Percentiles rank a stretch among this genome's conserved stretches.
phyloP scores from a whole-genome alignment of 1,284 basidiomycete genomes.

The Amylostereum areolatum region DNA sequence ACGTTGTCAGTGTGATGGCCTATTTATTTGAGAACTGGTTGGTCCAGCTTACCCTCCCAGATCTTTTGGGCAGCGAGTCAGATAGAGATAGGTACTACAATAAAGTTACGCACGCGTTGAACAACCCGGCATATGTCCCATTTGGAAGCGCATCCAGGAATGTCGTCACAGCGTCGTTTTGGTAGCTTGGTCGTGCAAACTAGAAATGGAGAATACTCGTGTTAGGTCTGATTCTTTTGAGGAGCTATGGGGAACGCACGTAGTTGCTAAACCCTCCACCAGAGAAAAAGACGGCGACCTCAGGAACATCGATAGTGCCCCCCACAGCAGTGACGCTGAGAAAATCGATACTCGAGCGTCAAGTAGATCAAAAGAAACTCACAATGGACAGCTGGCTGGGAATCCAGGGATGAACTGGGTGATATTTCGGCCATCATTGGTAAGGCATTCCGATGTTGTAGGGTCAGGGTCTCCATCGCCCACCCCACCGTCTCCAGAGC shows the following conservation, averaged over 20 bases:
- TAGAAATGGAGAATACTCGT: conserved; percentile 17
- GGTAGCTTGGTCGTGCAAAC: conserved; percentile 53
- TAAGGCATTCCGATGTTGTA: conserved; percentile 44
- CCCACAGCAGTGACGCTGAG: conserved; percentile 53
- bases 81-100: background rate
- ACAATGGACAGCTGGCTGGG: conserved; percentile 49
- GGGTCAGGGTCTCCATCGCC: conserved; percentile 51
- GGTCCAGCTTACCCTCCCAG: background rate
- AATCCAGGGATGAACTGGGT: conserved; percentile 57
- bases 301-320: conserved; percentile 50
- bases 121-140: conserved; percentile 50
- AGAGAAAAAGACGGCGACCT: conserved; percentile 49
- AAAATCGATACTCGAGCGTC: background rate
- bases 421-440: conserved; percentile 51
- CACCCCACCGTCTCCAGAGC: conserved; percentile 67
- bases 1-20: no score
- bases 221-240: no score
- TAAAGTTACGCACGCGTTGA: conserved; percentile 39
- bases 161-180: conserved; percentile 33
- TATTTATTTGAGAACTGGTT: no score
- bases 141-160: conserved; percentile 41
- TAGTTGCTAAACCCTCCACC: conserved; percentile 68
- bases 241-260: conserved; percentile 21
- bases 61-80: background rate
- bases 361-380: conserved; percentile 17